Conservation (phyloP, 176 grass and related monocot genomes). For the Canna indica region DNA sequence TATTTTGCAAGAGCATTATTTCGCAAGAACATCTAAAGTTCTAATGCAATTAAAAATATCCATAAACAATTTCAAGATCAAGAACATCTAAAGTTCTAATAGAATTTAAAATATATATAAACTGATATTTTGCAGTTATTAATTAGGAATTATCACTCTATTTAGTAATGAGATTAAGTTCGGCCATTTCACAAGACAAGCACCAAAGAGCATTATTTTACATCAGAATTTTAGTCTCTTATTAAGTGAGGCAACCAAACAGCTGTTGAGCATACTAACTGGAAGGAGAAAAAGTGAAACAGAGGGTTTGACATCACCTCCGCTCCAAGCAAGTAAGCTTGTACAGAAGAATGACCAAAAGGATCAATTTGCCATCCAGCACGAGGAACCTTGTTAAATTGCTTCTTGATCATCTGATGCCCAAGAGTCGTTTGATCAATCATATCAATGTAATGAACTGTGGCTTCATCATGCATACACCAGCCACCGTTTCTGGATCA, state of each 20-base stretch:
- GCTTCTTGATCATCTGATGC: slow-evolving; percentile 62
- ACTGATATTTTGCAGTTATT: background rate
- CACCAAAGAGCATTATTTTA: too few species aligned
- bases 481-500: slow-evolving; percentile 81
- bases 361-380: slow-evolving; percentile 95
- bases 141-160: background rate
- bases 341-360: slow-evolving; percentile 88
- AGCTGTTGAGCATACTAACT: too few species aligned
- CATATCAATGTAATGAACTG: slow-evolving; percentile 88
- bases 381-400: slow-evolving; percentile 74
- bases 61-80: too few species aligned
- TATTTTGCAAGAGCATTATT: too few species aligned
- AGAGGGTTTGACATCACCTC: slow-evolving; percentile 35
- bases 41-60: too few species aligned
- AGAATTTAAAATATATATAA: too few species aligned
- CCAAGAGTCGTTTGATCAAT: slow-evolving; percentile 98
- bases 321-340: slow-evolving; percentile 74
- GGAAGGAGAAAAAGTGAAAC: too few species aligned
- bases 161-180: background rate
- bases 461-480: slow-evolving; percentile 98
- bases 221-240: too few species aligned
- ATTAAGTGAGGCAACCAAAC: too few species aligned
- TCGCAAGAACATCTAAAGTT: too few species aligned
- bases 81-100: too few species aligned
- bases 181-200: too few species aligned